Percentiles rank a stretch among this genome's conserved stretches.
These are phyloP conservation scores for Penicillium simplicissimum DNA, from an alignment of 495 filamentous ascomycete species.

Conservation along the genomic window DNA sequence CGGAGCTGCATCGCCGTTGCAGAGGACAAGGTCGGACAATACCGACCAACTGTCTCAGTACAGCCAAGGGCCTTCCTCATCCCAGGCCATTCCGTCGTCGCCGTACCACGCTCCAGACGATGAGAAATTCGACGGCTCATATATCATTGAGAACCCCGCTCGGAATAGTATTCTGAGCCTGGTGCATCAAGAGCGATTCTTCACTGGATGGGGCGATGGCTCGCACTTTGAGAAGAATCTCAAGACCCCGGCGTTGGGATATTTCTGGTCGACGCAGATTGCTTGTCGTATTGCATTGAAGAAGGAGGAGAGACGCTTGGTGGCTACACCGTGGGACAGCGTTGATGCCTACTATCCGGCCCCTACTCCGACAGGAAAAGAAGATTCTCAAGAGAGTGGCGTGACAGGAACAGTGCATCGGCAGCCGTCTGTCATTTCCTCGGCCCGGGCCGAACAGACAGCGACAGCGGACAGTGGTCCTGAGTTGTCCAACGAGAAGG, in stretches of 20 bases:
- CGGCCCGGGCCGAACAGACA: conserved; percentile 4
- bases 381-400: conserved; percentile 1
- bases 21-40: conserved; percentile 16
- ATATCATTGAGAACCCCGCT: conserved; percentile 40
- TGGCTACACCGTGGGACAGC: not conserved
- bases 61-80: conserved; percentile 29
- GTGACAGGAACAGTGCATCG: not conserved
- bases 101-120: conserved; percentile 39
- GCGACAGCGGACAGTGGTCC: not conserved
- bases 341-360: conserved; percentile 6
- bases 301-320: conserved; percentile 44
- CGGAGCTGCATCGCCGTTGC: conserved; percentile 23
- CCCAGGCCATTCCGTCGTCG: conserved; percentile 31
- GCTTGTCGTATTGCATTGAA: conserved; percentile 77
- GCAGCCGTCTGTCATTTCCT: conserved; percentile 2
- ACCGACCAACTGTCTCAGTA: conserved; percentile 21
- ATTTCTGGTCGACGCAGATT: conserved; percentile 90
- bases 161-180: conserved; percentile 61
- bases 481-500: not conserved
- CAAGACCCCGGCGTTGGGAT: conserved; percentile 84
- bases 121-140: conserved; percentile 40
- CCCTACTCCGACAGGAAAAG: conserved; percentile 15
- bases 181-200: conserved; percentile 88
- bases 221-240: conserved; percentile 28
- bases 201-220: conserved; percentile 86